Evolutionary conservation across 2,329 filamentous ascomycete genomes (phyloP), one percentile per base, ranked within the genome.

Genomic region (Aspergillus chevalieri): DNA sequence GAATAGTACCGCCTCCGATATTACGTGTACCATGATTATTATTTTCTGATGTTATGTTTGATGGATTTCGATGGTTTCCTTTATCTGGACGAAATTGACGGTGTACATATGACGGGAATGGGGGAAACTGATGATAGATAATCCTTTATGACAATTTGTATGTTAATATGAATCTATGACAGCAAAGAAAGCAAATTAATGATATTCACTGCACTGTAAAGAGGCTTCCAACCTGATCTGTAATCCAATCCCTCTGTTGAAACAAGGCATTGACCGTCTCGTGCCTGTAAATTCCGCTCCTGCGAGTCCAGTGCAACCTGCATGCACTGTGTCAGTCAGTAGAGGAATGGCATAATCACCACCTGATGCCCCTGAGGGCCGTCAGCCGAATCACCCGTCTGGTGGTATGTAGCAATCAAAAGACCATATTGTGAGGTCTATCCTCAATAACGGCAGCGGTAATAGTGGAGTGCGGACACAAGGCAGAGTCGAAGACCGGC

Each of bases 71-170:
- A 43, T 49, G 34, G 26, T 17, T 43, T 46, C 46, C 39, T 42
- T 17, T 28, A 24, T 43, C 22, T 19, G 47, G 47, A 52, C 46
- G 46, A 48, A 47, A 8, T 14, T 10, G 15, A 22, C 12, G 15
- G 22, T 44, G 42, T 26, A 47, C 47, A 48, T 49, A 47, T 26
- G 46, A 58, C 62, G 56, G 60, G 62, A 54, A 62, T 61, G 59
- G 50, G 54, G 56, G 39, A 48, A n/a, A 57, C 41, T 41, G 38
- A 46, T 49, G 17, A 48, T 30, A 34, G 26, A 45, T 44, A 34
- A 36, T 41, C 45, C 21, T 49, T 34, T 41, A 59, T 51, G 49
- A 54, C 44, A 44, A 22, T 19, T 17, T 30, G 26, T 22, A 38
- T 43, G 39, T 34, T 21, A 46, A 48, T 50, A 53, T 54, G 47